These are phyloP conservation scores for Mycena latifolia DNA, from an alignment of 768 basidiomycete species.

Conservation along the genomic window DNA sequence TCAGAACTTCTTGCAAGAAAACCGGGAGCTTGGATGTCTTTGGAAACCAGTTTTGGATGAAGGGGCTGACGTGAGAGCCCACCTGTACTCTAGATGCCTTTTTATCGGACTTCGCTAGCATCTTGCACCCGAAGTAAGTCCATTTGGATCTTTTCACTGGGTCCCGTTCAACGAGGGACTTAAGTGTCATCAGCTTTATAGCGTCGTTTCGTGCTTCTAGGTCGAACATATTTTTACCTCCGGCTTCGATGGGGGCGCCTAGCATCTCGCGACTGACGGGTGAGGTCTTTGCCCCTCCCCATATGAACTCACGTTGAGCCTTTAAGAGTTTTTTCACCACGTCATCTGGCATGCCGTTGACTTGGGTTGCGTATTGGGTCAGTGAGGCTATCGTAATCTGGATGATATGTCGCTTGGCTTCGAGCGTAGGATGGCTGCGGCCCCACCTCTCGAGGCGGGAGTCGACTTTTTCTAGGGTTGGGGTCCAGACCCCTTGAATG, in stretches of 20 bases:
- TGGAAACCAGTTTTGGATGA: constrained; percentile 45
- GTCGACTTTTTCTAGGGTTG: neutral
- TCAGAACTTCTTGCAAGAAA: constrained; percentile 34
- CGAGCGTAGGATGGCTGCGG: neutral
- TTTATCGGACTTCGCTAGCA: constrained; percentile 28
- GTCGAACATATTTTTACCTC: constrained; percentile 43
- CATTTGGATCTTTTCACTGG: constrained; percentile 39
- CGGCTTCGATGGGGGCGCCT: constrained; percentile 27
- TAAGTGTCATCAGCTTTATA: constrained; percentile 39
- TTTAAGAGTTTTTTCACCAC: too few relatives aligned
- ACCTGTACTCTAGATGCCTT: constrained; percentile 10
- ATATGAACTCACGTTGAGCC: too few relatives aligned
- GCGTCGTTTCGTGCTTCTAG: constrained; percentile 43
- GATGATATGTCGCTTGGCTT: constrained; percentile 26
- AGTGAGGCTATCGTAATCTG: too few relatives aligned
- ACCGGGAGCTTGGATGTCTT: constrained; percentile 15
- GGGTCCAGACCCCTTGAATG: constrained; percentile 1
- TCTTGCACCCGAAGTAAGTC: constrained; percentile 43
- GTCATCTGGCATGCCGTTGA: too few relatives aligned
- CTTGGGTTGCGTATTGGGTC: too few relatives aligned
- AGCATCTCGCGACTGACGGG: constrained; percentile 39
- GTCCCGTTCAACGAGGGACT: constrained; percentile 37
- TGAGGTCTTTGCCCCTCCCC: too few relatives aligned
- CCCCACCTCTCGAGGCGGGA: neutral
- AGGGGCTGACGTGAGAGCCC: constrained; percentile 30